Evolutionary conservation across 257 asterid species (phyloP), one percentile per base, ranked within the genome.

Genomic region (Jacaranda mimosifolia): DNA sequence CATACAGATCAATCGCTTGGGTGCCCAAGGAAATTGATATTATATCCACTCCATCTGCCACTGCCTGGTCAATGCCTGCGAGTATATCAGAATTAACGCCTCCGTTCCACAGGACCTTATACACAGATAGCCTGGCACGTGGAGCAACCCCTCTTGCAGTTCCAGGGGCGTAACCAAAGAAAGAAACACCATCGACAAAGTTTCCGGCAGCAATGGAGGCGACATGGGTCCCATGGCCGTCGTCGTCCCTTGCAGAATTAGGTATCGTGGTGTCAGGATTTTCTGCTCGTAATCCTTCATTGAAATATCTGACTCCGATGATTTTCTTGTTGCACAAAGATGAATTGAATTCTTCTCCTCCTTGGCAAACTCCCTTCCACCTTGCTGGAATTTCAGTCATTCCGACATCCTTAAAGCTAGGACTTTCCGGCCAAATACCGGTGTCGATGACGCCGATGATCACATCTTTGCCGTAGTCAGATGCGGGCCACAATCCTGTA

Each of bases 371-470:
- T 0, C 89, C 89, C 76, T 73, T 85, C 89, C 89, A 85, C 57
- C 60, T 66, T 0, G 79, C 5, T 0, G 89, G 89, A 2, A 83
- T 14, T 3, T 21, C 62, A 9, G 89, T 77, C 76, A 85, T 77
- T 1, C 89, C 87, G 3, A 77, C 73, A 9, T 85, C 87, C 6
- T 7, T 73, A 39, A 83, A 85, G 79, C 89, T 83, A 13, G 75
- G 83, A 13, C 89, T 85, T 53, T 85, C 89, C 3, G 89, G 89
- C 89, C 89, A 85, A 1, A 85, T 65, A 0, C 89, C 89, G 0
- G 67, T 9, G 73, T 85, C 89, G 7, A 85, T 43, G 26, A 85
- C 62, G 49, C 87, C 89, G 0, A 85, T 77, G 19, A 85, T 83
- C 45, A 83, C 87, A n/a, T 85, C 87, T 21, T 77, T 80, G 2